A percentile compares a stretch with the other conserved stretches of the same genome.
These are phyloP conservation scores for Penicillium sp. DNA, from an alignment of 2,329 filamentous ascomycete species.

Conservation along the genomic window DNA sequence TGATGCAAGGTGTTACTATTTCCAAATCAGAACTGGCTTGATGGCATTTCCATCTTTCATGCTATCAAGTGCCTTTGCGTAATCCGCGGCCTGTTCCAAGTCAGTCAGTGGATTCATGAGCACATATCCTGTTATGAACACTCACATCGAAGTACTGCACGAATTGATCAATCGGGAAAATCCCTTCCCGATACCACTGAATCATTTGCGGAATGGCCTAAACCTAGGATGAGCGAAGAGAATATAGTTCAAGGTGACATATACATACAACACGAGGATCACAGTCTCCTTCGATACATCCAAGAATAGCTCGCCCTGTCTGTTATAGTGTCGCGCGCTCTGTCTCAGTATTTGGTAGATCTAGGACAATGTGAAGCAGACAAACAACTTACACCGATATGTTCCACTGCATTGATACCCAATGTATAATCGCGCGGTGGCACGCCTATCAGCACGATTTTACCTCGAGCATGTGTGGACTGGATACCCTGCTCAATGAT, in stretches of 20 bases:
- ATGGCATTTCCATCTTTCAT: not conserved
- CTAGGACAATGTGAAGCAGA: not conserved
- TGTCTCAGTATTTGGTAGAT: not conserved
- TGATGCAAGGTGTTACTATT: not conserved
- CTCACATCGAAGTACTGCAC: not conserved
- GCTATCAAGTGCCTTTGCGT: not conserved
- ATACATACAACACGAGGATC: slow-evolving; percentile 6
- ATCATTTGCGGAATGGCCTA: slow-evolving; percentile 20
- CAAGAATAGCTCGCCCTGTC: slow-evolving; percentile 14
- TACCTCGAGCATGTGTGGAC: slow-evolving; percentile 41
- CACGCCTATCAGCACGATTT: slow-evolving; percentile 52
- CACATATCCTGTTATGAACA: not conserved
- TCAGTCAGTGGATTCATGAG: not conserved
- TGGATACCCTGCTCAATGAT: slow-evolving; percentile 22
- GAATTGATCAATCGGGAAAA: slow-evolving; percentile 12
- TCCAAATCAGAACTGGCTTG: slow-evolving; percentile 12
- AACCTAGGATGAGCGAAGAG: not conserved
- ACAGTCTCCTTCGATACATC: slow-evolving; percentile 22
- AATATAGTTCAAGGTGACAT: not conserved
- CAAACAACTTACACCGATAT: slow-evolving; percentile 9
- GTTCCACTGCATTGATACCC: not conserved
- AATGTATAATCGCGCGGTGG: slow-evolving; percentile 38
- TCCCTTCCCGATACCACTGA: slow-evolving; percentile 20
- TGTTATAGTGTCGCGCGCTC: not conserved
- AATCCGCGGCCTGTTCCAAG: slow-evolving; percentile 1